Evolutionary conservation across 169 alveolate species (phyloP), one percentile per base, ranked within the genome.

Genomic region (Cryptosporidium viatorum): DNA sequence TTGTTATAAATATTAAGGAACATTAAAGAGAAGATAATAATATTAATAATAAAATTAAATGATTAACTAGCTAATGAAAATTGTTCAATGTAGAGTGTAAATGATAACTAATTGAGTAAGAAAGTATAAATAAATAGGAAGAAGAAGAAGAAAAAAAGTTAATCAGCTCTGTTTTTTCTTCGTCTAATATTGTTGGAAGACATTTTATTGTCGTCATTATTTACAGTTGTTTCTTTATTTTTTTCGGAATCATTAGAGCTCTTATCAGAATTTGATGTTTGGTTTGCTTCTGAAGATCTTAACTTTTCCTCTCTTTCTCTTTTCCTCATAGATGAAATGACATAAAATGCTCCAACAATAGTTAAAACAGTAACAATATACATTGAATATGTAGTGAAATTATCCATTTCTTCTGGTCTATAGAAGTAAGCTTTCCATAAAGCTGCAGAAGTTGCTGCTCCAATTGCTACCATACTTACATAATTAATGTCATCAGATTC

Each of bases 361-460:
- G 89, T 80, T 26, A 80, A 43, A 23, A 80, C 51, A n/a, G 89
- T 80, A n/a, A 80, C 62, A 23, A 80, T 80, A 45, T 62, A 80
- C 89, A 80, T 80, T 21, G 89, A 80, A 48, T 80, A 80, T 2
- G 89, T 80, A 16, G 89, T 80, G 14, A 80, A 80, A 35, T 62
- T 69, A 62, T 80, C 89, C 89, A 80, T 80, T 23, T 80, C 89
- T 41, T 80, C 89, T 62, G 89, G 89, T 21, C 89, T 80, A 29
- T 80, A 80, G 18, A 80, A 80, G 33, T 80, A 67, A 23, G 89
- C 59, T 62, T 80, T 80, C 89, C 89, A 80, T n/a, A 80, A 45
- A 10, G 89, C 89, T 1, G 89, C 89, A 12, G 89, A 80, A 10
- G 89, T 80, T 9, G 89, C 89, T 45, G 89, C 89, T 9, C 89